These are phyloP conservation scores for Populus simonii DNA, from an alignment of 345 rosid genomes.

Conservation along the genomic window DNA sequence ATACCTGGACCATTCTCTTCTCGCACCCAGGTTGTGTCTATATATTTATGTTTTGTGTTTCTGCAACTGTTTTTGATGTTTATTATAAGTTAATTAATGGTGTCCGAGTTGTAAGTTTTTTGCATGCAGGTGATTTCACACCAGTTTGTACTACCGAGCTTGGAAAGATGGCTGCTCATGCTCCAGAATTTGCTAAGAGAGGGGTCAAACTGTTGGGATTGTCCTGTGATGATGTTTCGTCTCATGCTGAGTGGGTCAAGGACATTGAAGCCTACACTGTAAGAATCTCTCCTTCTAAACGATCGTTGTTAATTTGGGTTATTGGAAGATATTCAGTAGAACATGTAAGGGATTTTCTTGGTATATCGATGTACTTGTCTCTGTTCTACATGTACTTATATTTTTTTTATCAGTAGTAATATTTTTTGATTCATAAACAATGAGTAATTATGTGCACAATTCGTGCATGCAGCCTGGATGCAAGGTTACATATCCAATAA, in stretches of 20 bases:
- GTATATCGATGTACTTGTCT: background rate
- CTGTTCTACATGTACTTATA: no score
- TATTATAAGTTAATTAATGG: no score
- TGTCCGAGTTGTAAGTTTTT: no score
- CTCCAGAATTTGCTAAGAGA: slow-evolving; percentile 48
- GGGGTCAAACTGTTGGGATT: slow-evolving; percentile 74
- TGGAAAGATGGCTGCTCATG: slow-evolving; percentile 53
- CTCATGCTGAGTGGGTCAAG: slow-evolving; percentile 68
- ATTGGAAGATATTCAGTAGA: background rate
- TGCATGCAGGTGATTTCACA: slow-evolving; percentile 65
- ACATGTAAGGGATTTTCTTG: no score
- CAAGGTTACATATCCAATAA: slow-evolving; percentile 67
- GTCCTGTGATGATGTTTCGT: slow-evolving; percentile 66
- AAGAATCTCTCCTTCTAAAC: background rate
- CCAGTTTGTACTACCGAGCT: slow-evolving; percentile 87
- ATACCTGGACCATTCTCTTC: slow-evolving; percentile 71
- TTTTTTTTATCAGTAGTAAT: no score
- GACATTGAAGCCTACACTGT: slow-evolving; percentile 73
- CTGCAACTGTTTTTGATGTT: background rate
- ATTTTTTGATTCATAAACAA: no score
- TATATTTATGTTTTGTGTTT: no score
- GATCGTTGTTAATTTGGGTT: background rate
- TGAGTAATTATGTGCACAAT: background rate
- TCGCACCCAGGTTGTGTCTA: slow-evolving; percentile 57
- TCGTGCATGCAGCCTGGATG: slow-evolving; percentile 42